Evolutionary conservation across 2,329 filamentous ascomycete species (phyloP).

Genomic region (Tolypocladium tropicale): DNA sequence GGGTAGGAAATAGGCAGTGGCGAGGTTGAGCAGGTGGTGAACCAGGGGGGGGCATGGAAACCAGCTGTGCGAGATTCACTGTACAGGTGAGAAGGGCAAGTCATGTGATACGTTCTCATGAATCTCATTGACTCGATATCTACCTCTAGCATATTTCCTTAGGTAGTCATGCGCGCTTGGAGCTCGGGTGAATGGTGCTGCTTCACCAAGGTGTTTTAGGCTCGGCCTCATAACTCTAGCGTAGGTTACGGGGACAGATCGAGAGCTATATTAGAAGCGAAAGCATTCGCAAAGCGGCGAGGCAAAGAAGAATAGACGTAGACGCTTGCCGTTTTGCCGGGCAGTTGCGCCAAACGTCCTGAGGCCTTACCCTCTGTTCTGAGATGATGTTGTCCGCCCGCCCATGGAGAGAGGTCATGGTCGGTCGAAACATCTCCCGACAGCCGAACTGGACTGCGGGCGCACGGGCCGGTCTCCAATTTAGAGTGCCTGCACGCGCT

Average conservation of each 20-base stretch:
- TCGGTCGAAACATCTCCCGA: conserved; percentile 1
- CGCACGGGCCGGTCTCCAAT: not conserved
- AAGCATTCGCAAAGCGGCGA: not conserved
- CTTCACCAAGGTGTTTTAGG: not conserved
- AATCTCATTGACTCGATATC: not conserved
- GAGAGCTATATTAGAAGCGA: not conserved
- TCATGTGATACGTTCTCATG: not conserved
- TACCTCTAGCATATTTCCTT: not conserved
- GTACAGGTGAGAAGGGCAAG: not conserved
- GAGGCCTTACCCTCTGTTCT: too few species aligned
- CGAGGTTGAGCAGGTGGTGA: too few species aligned
- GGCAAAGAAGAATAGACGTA: not conserved
- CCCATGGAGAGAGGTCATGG: not conserved
- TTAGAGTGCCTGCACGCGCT: not conserved
- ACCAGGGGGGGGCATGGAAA: not conserved
- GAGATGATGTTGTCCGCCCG: not conserved
- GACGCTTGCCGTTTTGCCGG: not conserved
- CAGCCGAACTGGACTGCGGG: not conserved
- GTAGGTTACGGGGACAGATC: too few species aligned
- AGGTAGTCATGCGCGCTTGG: not conserved
- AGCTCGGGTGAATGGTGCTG: not conserved
- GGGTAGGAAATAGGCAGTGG: too few species aligned
- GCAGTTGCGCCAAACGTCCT: not conserved
- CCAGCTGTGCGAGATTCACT: not conserved
- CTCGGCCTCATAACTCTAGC: too few species aligned